Percentiles rank a stretch among this genome's conserved stretches.
phyloP scores from a whole-genome alignment of 1,139 yeast genomes.

The Debaryomycetaceae sp. region DNA sequence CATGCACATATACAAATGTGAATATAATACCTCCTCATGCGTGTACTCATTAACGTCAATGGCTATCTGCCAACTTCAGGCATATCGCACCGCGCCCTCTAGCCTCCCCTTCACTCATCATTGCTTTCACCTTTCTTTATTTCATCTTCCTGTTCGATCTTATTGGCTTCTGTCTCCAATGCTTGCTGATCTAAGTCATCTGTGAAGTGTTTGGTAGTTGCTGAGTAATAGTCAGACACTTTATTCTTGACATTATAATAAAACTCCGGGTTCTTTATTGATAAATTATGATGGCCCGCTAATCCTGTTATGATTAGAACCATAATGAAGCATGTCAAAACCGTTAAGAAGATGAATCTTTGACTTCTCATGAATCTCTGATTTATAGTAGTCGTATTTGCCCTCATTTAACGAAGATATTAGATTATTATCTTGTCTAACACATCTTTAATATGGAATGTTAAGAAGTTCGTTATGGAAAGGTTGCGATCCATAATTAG shows the following conservation, averaged over 20 bases:
- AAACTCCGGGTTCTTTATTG: conserved; percentile 6
- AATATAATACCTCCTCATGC: no score
- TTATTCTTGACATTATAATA: neutral
- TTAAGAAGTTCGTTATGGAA: no score
- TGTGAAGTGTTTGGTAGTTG: neutral
- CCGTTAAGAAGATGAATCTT: conserved; percentile 17
- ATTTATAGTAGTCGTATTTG: neutral
- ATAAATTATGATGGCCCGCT: conserved; percentile 18
- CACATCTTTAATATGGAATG: neutral
- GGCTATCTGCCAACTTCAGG: no score
- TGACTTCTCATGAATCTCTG: conserved; percentile 17
- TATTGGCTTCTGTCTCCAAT: neutral
- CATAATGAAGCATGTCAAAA: conserved; percentile 19
- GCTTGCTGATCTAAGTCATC: neutral
- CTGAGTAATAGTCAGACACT: neutral
- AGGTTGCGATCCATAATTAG: no score
- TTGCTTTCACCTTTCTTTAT: neutral
- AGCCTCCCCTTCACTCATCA: conserved; percentile 12
- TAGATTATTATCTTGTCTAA: neutral
- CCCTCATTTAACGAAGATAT: neutral
- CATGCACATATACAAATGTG: no score
- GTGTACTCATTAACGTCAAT: no score
- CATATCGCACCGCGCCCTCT: conserved; percentile 10
- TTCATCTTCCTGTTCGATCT: neutral
- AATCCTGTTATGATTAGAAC: conserved; percentile 21